Evolutionary conservation across 2,329 filamentous ascomycete genomes (phyloP).

Genomic region (Penicillium crustosum): DNA sequence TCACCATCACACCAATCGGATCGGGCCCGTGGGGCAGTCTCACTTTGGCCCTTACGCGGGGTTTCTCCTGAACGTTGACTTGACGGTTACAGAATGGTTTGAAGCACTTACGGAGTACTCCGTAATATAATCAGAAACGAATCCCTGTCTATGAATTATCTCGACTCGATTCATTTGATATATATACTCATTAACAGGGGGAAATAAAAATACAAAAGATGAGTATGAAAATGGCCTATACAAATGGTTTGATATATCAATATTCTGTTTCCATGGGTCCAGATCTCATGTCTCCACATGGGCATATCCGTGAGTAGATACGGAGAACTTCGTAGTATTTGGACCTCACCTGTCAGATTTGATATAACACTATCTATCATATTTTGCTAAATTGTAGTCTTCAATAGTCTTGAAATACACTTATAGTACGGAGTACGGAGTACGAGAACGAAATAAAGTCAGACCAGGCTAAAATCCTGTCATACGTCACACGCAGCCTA

Average conservation of each 20-base stretch:
- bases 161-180: background rate
- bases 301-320: background rate
- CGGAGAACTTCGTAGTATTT: background rate
- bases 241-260: background rate
- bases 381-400: background rate
- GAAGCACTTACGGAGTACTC: too few species aligned
- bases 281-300: background rate
- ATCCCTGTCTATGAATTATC: background rate
- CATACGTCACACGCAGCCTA: background rate
- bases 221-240: too few species aligned
- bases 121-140: background rate
- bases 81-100: background rate
- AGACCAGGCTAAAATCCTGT: background rate
- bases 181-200: too few species aligned
- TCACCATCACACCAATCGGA: constrained; percentile 3
- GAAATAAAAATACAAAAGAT: too few species aligned
- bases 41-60: constrained; percentile 1
- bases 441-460: background rate
- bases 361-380: background rate
- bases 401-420: background rate
- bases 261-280: background rate
- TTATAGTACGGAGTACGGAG: background rate
- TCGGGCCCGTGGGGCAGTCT: background rate
- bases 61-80: background rate
- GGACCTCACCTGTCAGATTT: background rate